Base-by-base conservation (phyloP, 1,284 basidiomycete genomes). In the Fistulinella cinereoalba region DNA sequence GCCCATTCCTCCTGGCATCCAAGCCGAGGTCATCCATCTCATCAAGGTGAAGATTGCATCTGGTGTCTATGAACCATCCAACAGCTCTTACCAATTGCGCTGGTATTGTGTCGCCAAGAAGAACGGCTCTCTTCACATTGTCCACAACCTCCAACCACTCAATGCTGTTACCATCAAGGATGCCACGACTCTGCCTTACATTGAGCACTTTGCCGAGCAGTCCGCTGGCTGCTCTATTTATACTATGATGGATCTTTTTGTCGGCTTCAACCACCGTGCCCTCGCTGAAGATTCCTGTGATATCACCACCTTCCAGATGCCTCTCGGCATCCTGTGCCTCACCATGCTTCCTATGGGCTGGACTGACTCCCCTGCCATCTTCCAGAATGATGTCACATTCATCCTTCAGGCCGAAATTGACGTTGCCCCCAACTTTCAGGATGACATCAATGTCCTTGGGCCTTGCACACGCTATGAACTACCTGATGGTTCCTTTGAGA, bases 311-410 rank as follows among this genome's bases (percentile, higher is more conserved):
- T 66, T 66, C 37, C 57, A 60, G 29, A 54, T 59, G 0, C 63
- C 58, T 0, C 49, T 58, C 9, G 56, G 61, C 0, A 52, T 51
- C 0, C 37, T 60, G 1, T 33, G 45, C 4, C 47, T 65, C 3
- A 58, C 57, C 0, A 58, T 53, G 0, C 46, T 73, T 0, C 71
- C 69, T 0, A 70, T 69, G 68, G 71, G 72, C 0, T 74, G 61
- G 61, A 71, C 69, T 0, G 71, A 73, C 41, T 44, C 31, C 0
- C 42, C 27, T 1, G 6, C 31, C 1, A 15, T 37, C 1, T 48
- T 43, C 9, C 24, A 47, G 19, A 34, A 38, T 9, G 13, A 71
- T 65, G 54, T 72, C 1, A 63, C 60, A 0, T 64, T 60, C 41
- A 70, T 71, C 24, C 52, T 74, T 0, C 57, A 67, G 28, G 49